Evolutionary conservation across 495 filamentous ascomycete species (phyloP), one percentile per base, ranked within the genome.

Genomic region (Aspergillus incahuasiensis): DNA sequence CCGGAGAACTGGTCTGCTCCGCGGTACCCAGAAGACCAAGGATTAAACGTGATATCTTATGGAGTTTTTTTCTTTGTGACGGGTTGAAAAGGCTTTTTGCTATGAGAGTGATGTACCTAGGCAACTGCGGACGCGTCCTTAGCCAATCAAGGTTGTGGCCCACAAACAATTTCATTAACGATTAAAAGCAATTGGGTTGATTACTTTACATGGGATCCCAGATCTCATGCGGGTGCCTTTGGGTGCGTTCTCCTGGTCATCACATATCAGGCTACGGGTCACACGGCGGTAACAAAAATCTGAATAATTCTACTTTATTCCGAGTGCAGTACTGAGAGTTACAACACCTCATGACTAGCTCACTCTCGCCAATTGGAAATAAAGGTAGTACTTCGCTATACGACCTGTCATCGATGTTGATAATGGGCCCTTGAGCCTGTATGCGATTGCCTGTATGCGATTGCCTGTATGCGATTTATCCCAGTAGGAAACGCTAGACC

Each of bases 21-120:
- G 94, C 74, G 94, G 94, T 89, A 97, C 94, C 69, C 95, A 97
- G 82, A 99, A 99, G 88, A 87, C 82, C 71, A 97, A 97, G 89
- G 94, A 98, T 43, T 76, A 78, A 71, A 64, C 44, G 69, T 67
- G 60, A 62, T 68, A 60, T 66, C 63, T 59, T 65, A 61, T 68
- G 74, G 74, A 69, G 68, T 76, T 74, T 69, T 72, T 67, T 64
- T 67, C 47, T 63, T 75, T 74, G 69, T 71, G 67, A 76, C 68
- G 73, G 74, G 72, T 74, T 75, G 67, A 73, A 78, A 76, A 75
- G 72, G 68, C 67, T 71, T 63, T 73, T 66, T 76, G 69, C 72
- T 74, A 78, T 71, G 73, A 75, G 74, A 73, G 69, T 71, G 64
- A 72, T 75, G 74, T 78, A 78, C 68, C 67, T 77, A 76, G 74